Evolutionary conservation across 148 eudicot species (phyloP), one percentile per base, ranked within the genome.

Genomic region (Rhododendron kiyosumense): DNA sequence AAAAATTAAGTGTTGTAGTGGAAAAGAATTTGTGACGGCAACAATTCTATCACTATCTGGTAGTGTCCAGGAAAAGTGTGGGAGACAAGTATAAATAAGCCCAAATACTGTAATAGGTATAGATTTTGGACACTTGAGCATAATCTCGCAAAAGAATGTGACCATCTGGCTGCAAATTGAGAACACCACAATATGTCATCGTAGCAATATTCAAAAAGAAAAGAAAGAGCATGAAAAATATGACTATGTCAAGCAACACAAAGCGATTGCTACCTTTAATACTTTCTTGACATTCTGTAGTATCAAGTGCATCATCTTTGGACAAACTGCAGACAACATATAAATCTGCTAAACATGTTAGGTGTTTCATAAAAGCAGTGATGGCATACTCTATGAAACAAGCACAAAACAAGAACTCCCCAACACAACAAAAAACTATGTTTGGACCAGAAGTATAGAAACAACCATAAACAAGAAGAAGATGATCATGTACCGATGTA

Each of bases 271-370:
- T 83, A 91, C 90, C 93, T 91, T 88, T 14, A 89, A 67, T 81
- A 91, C 88, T 88, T 84, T 83, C 81, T 85, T 88, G 32, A 89
- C 74, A 81, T 89, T 91, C 83, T 85, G 83, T 45, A 89, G 51
- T 36, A 89, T 86, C 6, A 59, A 81, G 36, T 86, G 88, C 93
- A 89, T 89, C 86, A 84, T 88, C 80, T 81, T 77, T 76, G 93
- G 93, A 85, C 90, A 83, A 88, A 88, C 89, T 88, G 91, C 93
- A 83, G 93, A 89, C 71, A 91, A 78, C 86, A 78, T 85, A 86
- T 89, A 91, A 84, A 89, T 84, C 93, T 91, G 85, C 85, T 85
- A 59, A 87, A 87, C 38, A 28, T 81, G 65, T 86, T 85, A 85
- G 83, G 75, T 78, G 85, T 78, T 82, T 7, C 52, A 28, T 78